phyloP scores from a whole-genome alignment of 805 yeast genomes.

The Komagataella phaffii region DNA sequence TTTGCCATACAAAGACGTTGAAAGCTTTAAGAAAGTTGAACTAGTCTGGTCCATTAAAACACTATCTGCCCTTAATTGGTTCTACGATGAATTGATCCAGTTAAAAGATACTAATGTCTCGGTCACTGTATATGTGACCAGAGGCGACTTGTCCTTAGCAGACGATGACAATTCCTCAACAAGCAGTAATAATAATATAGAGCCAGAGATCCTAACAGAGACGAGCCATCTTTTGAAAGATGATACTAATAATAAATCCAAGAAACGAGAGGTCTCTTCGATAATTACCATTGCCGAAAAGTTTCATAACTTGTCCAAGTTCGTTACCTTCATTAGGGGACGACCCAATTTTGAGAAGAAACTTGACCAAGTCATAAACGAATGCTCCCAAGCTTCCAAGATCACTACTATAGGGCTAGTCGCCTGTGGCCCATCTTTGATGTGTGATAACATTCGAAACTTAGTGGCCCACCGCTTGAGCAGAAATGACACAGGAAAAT shows the following conservation, averaged over 20 bases:
- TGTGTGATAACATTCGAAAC: slow-evolving; percentile 40
- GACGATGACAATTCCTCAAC: slow-evolving; percentile 4
- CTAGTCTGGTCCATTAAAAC: slow-evolving; percentile 35
- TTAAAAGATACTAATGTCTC: slow-evolving; percentile 17
- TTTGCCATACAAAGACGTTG: slow-evolving; percentile 11
- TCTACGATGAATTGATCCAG: slow-evolving; percentile 19
- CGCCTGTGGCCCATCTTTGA: slow-evolving; percentile 39
- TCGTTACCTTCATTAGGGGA: slow-evolving; percentile 26
- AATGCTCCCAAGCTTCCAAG: slow-evolving; percentile 18
- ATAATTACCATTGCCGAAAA: slow-evolving; percentile 1
- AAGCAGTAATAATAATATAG: not conserved
- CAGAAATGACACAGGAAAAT: slow-evolving; percentile 11
- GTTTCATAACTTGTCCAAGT: slow-evolving; percentile 14
- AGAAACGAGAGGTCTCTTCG: not conserved
- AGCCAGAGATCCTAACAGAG: not conserved
- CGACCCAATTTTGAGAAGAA: slow-evolving; percentile 27
- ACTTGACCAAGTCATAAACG: slow-evolving; percentile 20
- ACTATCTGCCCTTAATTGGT: slow-evolving; percentile 26
- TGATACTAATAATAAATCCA: not conserved
- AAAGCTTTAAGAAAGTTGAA: slow-evolving; percentile 3
- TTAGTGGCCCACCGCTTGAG: slow-evolving; percentile 18
- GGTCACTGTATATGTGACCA: slow-evolving; percentile 20
- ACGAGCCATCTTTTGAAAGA: not conserved
- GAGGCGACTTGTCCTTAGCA: slow-evolving; percentile 4
- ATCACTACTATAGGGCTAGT: slow-evolving; percentile 23